Conservation (phyloP, 2,329 filamentous ascomycete genomes). For the Neofusicoccum sp. region DNA sequence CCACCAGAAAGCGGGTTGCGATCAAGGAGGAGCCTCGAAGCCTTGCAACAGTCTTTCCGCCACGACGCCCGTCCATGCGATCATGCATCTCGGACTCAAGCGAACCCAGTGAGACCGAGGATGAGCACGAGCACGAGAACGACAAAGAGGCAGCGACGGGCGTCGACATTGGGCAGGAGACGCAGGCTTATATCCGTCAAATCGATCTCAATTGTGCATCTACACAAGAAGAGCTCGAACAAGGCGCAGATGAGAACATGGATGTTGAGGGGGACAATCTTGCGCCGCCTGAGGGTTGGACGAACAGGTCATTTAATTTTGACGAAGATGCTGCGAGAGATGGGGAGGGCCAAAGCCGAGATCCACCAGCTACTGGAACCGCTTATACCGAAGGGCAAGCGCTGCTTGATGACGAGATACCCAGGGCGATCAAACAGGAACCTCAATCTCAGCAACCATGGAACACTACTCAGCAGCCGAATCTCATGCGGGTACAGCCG, state of each 20-base stretch:
- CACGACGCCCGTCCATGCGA: not conserved
- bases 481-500: not conserved
- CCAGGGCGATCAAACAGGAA: not conserved
- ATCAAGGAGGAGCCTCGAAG: not conserved
- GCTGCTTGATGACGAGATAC: not conserved
- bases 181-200: constrained; percentile 13
- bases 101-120: not conserved
- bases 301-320: constrained; percentile 2
- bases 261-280: not conserved
- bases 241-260: not conserved
- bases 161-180: constrained; percentile 18
- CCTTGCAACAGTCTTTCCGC: not conserved
- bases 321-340: not conserved
- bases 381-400: not conserved
- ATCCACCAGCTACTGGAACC: not conserved
- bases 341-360: not conserved
- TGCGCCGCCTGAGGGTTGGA: not conserved
- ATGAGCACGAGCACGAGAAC: not conserved
- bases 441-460: not conserved
- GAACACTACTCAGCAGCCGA: not conserved
- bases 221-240: not conserved
- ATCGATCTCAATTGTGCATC: constrained; percentile 5
- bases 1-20: not conserved
- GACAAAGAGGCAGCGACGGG: not conserved
- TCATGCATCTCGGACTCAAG: not conserved